Evolutionary conservation across 1,284 basidiomycete species (phyloP).

Genomic region (Trichosporon ovoides): DNA sequence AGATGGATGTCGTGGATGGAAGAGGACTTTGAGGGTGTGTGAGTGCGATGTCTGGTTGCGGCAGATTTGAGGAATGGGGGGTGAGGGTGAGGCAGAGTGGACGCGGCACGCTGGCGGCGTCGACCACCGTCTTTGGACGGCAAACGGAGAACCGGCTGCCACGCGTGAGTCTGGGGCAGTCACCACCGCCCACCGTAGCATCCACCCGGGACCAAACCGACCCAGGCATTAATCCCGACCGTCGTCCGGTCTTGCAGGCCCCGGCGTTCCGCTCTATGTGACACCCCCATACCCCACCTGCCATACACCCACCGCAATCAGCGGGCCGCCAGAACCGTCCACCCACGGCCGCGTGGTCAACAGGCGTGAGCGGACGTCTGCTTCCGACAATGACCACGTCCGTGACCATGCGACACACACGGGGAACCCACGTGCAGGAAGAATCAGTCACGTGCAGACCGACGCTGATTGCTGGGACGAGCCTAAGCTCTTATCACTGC

Average conservation of each 20-base stretch:
- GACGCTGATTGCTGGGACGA: too few relatives aligned
- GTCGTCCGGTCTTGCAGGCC: background rate
- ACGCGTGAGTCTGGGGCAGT: background rate
- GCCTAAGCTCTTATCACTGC: background rate
- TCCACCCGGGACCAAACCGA: background rate
- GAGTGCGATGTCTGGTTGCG: too few relatives aligned
- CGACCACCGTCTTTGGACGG: background rate
- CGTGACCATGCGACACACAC: background rate
- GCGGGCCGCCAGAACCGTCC: too few relatives aligned
- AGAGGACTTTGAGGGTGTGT: too few relatives aligned
- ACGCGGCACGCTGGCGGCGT: background rate
- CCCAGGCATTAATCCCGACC: background rate
- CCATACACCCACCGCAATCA: too few relatives aligned
- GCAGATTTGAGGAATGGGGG: background rate
- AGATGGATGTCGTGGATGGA: background rate
- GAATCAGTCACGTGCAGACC: too few relatives aligned
- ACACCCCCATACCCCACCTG: background rate
- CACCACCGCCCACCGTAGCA: background rate
- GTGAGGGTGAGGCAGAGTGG: background rate
- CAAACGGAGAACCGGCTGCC: slow-evolving; percentile 4
- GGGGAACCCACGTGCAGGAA: background rate
- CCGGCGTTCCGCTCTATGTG: background rate
- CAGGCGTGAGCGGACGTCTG: background rate
- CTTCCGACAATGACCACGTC: background rate
- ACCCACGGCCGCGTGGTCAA: background rate